phyloP scores from a whole-genome alignment of 495 filamentous ascomycete genomes.

The Jackrogersella multiformis region DNA sequence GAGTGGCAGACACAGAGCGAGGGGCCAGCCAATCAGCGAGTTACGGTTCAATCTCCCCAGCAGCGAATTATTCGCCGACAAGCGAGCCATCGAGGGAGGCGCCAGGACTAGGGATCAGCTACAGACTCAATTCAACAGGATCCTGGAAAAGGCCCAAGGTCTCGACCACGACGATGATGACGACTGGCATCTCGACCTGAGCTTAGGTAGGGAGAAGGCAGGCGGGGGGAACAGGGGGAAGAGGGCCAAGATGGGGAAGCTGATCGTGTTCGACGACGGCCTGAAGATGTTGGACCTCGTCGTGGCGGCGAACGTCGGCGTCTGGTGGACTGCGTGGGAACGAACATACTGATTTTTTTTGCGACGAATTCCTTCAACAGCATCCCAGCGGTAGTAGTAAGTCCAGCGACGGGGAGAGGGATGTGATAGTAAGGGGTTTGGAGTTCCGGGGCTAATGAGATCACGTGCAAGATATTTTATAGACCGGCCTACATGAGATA shows the following conservation, averaged over 20 bases:
- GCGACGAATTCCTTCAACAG: constrained; percentile 34
- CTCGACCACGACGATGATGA: constrained; percentile 47
- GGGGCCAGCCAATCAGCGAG: constrained; percentile 74
- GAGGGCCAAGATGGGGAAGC: constrained; percentile 89
- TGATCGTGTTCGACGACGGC: constrained; percentile 90
- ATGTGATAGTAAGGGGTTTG: not conserved
- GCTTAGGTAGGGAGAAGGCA: constrained; percentile 76
- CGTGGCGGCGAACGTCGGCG: constrained; percentile 86
- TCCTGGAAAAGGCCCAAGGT: constrained; percentile 43
- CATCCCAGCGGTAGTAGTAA: not conserved
- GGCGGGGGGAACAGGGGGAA: constrained; percentile 86
- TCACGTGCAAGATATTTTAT: constrained; percentile 3
- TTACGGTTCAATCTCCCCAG: constrained; percentile 86
- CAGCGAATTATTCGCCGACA: constrained; percentile 45
- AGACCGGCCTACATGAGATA: constrained; percentile 39
- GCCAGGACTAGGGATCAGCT: constrained; percentile 42
- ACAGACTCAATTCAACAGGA: constrained; percentile 52
- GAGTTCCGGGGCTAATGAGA: not conserved
- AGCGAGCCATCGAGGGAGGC: constrained; percentile 34
- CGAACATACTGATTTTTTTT: constrained; percentile 43
- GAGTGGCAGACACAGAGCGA: constrained; percentile 36
- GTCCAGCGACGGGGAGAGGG: not conserved
- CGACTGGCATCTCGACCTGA: constrained; percentile 66
- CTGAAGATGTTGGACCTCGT: constrained; percentile 95
- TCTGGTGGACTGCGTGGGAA: constrained; percentile 95